These are phyloP conservation scores for Dictyostelium citrinum DNA, from an alignment of 78 protist species.

Conservation along the genomic window DNA sequence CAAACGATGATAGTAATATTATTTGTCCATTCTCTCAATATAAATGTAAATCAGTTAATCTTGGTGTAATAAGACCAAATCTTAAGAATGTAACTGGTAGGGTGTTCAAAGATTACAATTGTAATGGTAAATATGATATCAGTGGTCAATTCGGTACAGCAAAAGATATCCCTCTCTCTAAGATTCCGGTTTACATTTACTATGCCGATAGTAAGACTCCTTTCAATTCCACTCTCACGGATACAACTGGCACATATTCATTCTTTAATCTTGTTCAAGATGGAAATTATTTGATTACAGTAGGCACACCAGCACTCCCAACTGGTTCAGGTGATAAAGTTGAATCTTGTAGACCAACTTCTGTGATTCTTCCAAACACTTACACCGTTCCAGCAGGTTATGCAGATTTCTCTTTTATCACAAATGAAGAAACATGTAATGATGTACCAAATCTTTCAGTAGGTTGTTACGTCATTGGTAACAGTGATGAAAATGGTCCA, in stretches of 20 bases:
- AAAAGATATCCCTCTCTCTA: constrained; percentile 5
- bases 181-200: constrained; percentile 24
- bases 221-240: neutral
- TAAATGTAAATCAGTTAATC: neutral
- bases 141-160: neutral
- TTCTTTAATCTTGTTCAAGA: constrained; percentile 12
- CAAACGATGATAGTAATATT: neutral
- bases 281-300: constrained; percentile 17
- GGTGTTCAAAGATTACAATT: constrained; percentile 48
- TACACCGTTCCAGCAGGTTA: neutral
- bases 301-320: constrained; percentile 32
- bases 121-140: constrained; percentile 34
- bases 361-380: neutral
- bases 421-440: constrained; percentile 53
- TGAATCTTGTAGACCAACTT: neutral
- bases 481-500: neutral
- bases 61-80: constrained; percentile 40
- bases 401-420: constrained; percentile 38
- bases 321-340: neutral
- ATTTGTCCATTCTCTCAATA: constrained; percentile 23
- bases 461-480: constrained; percentile 29
- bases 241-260: constrained; percentile 5
- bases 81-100: neutral
- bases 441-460: constrained; percentile 30
- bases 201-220: constrained; percentile 8